A percentile compares a stretch with the other conserved stretches of the same genome.
phyloP scores from a whole-genome alignment of 192 early-diverging fungal genomes.

The Entomortierella lignicola region DNA sequence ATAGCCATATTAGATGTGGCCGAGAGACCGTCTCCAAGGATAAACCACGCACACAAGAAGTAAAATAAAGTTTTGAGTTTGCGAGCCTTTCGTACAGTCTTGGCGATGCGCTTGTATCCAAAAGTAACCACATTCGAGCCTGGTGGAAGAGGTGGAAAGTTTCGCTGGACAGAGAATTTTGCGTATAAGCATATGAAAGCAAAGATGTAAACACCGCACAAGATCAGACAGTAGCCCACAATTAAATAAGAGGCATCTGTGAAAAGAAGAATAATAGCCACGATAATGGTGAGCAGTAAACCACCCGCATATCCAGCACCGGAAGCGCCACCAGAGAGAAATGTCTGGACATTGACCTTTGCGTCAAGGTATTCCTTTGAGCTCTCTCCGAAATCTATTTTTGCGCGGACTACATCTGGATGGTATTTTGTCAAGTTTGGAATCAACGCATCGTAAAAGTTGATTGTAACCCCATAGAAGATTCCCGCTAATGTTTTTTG shows the following conservation, averaged over 20 bases:
- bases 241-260: constrained; percentile 27
- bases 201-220: constrained; percentile 58
- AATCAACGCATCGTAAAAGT: constrained; percentile 63
- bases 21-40: constrained; percentile 73
- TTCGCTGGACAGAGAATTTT: constrained; percentile 47
- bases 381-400: constrained; percentile 12
- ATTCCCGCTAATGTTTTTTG: constrained; percentile 18
- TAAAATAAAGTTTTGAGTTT: constrained; percentile 66
- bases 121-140: constrained; percentile 54
- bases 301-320: constrained; percentile 48
- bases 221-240: constrained; percentile 42
- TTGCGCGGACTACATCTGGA: constrained; percentile 44
- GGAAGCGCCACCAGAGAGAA: constrained; percentile 53
- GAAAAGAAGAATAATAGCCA: constrained; percentile 37
- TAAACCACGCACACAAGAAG: constrained; percentile 76
- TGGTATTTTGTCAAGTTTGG: constrained; percentile 53
- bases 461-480: constrained; percentile 12
- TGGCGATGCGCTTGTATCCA: constrained; percentile 53
- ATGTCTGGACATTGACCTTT: constrained; percentile 40
- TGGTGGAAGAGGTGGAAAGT: constrained; percentile 60
- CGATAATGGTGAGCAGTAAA: constrained; percentile 44
- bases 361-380: constrained; percentile 28
- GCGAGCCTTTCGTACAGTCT: constrained; percentile 54
- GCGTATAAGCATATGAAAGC: constrained; percentile 41
- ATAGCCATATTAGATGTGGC: constrained; percentile 67